Evolutionary conservation across 202 grass and related monocot species (phyloP), one percentile per base, ranked within the genome.

Genomic region (Hordeum pubiflorum): DNA sequence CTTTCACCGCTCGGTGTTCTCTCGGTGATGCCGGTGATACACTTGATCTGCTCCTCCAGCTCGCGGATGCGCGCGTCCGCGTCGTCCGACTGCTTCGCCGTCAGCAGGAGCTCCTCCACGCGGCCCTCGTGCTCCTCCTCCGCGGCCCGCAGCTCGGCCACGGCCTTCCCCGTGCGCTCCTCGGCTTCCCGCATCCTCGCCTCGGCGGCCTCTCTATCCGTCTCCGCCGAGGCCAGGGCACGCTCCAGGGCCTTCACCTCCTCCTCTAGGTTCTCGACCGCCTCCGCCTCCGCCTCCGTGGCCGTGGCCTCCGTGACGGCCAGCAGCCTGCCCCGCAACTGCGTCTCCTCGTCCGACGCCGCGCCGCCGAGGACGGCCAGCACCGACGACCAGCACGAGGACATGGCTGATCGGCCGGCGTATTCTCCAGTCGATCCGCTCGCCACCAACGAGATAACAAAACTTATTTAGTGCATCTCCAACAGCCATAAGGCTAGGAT

Each of bases 231-330:
- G 33, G 56, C 82, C 77, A 85, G 10, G 62, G 54, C 77, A 64
- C 14, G 23, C 77, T 77, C 55, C 77, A 89, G 87, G 40, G 77
- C 77, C 9, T 22, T 37, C 72, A 89, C 87, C 82, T 84, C 62
- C 72, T 54, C 82, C 77, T 46, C 65, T 57, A 89, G 82, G 6
- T 62, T 75, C 63, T n/a, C 13, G 14, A 37, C 6, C 61, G 48
- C 55, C 70, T 76, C 40, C 69, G 48, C 55, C 70, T 76, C 40
- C 69, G 33, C 23, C 32, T 46, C 86, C 40, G 40, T 52, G 22
- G 27, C 69, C 2, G 77, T 41, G 1, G 81, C 54, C n/a, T 12
- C 46, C 77, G 37, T 65, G 36, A 39, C 33, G 15, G 11, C 57
- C 8, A 81, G 56, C 26, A 84, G 71, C 58, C 89, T 27, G 0